Conservation (phyloP, 1,284 basidiomycete genomes). For the Tilletia horrida region DNA sequence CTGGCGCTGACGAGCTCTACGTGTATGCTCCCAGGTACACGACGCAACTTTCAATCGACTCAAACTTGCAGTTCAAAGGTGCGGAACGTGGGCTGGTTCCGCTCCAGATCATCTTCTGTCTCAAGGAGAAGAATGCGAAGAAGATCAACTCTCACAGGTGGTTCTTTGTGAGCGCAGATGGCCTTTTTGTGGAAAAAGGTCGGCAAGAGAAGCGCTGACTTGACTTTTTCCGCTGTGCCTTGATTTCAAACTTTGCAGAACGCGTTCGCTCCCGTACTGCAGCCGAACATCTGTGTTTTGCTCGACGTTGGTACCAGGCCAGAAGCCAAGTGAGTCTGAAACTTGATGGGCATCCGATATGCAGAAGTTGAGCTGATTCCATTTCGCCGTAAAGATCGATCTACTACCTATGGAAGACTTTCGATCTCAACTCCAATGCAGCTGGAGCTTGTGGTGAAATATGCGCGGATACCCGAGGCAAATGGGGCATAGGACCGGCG, state of each 20-base stretch:
- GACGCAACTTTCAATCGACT: conserved; percentile 80
- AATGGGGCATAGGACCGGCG: conserved; percentile 66
- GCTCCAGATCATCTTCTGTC: conserved; percentile 56
- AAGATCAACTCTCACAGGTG: conserved; percentile 86
- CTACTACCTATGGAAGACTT: conserved; percentile 94
- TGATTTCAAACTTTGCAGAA: too few species aligned
- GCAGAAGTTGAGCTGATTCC: too few species aligned
- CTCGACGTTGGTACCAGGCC: conserved; percentile 92
- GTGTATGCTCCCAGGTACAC: conserved; percentile 62
- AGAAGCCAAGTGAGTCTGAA: conserved; percentile 28
- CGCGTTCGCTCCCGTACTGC: conserved; percentile 51
- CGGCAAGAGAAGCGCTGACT: too few species aligned
- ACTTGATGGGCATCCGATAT: too few species aligned
- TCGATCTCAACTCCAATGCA: conserved; percentile 71
- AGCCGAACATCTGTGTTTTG: conserved; percentile 83
- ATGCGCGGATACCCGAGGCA: conserved; percentile 48
- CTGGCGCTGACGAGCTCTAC: background rate
- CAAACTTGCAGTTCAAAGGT: conserved; percentile 85
- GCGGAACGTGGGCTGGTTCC: conserved; percentile 72
- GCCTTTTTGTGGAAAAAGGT: too few species aligned
- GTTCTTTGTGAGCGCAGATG: conserved; percentile 70
- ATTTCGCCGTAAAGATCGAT: conserved; percentile 91
- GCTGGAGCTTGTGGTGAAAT: conserved; percentile 82
- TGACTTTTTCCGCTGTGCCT: background rate
- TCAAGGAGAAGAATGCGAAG: conserved; percentile 54